Conservation (phyloP, 2,329 filamentous ascomycete genomes). For the Fusarium goolgardi region DNA sequence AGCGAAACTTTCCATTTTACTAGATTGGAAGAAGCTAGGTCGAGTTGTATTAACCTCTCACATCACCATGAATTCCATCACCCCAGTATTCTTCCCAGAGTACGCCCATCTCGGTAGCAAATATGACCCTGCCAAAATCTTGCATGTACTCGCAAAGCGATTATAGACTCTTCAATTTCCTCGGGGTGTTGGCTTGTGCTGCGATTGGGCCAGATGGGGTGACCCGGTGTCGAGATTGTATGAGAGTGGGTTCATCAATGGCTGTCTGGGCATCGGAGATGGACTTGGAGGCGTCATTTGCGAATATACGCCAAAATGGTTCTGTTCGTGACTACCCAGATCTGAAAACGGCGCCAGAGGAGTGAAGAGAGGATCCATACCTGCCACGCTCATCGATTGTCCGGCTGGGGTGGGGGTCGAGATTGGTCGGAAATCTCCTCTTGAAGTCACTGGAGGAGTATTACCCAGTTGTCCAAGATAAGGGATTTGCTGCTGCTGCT, state of each 20-base stretch:
- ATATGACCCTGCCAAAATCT: slow-evolving; percentile 6
- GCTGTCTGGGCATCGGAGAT: slow-evolving; percentile 35
- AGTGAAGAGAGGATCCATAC: neutral
- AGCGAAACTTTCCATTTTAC: no score
- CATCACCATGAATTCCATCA: neutral
- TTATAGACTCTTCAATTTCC: neutral
- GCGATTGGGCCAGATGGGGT: neutral
- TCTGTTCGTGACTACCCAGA: neutral
- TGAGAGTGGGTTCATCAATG: neutral
- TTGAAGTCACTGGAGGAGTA: neutral
- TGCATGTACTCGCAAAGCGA: neutral
- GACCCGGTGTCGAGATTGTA: neutral
- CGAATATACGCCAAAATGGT: neutral
- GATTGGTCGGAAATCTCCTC: neutral
- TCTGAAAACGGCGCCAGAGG: slow-evolving; percentile 8
- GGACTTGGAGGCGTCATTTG: slow-evolving; percentile 37
- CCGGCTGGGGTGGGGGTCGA: neutral
- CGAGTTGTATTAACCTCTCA: neutral
- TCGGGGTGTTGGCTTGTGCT: neutral
- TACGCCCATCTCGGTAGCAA: neutral
- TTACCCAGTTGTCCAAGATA: neutral
- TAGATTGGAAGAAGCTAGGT: no score
- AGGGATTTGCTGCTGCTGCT: slow-evolving; percentile 3
- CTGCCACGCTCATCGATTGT: neutral
- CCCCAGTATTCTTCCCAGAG: neutral